Conservation (phyloP, 2,329 filamentous ascomycete genomes). For the Fusarium sp. region DNA sequence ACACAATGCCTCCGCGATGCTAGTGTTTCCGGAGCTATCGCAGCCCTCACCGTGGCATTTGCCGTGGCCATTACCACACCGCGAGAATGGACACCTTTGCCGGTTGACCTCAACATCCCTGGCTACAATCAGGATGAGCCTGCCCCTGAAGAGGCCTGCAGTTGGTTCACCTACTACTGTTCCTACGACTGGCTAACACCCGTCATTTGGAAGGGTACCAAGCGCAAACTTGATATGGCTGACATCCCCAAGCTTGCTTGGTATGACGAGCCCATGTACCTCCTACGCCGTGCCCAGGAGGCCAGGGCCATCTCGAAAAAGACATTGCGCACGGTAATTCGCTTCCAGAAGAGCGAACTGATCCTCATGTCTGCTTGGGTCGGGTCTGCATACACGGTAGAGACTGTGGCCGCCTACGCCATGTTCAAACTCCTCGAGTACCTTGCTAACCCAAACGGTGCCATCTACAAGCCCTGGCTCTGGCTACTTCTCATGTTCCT, state of each 20-base stretch:
- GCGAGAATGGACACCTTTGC: conserved; percentile 63
- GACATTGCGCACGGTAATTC: conserved; percentile 60
- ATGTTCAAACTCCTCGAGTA: conserved; percentile 67
- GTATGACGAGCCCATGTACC: conserved; percentile 66
- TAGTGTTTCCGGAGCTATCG: conserved; percentile 51
- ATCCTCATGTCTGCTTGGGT: conserved; percentile 59
- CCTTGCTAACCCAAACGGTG: conserved; percentile 58
- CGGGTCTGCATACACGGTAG: conserved; percentile 53
- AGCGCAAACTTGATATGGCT: conserved; percentile 58
- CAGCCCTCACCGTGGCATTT: conserved; percentile 52
- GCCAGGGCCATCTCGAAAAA: conserved; percentile 57
- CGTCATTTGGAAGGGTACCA: conserved; percentile 61
- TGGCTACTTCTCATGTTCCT: conserved; percentile 67
- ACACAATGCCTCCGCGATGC: conserved; percentile 47
- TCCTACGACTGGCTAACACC: conserved; percentile 65
- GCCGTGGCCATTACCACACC: conserved; percentile 59
- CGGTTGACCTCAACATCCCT: conserved; percentile 53
- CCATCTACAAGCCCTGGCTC: conserved; percentile 61
- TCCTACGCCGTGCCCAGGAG: conserved; percentile 57
- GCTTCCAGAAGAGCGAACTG: conserved; percentile 58
- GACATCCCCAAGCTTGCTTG: conserved; percentile 63
- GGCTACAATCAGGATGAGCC: conserved; percentile 56
- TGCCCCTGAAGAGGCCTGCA: conserved; percentile 65
- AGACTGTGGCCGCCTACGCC: conserved; percentile 65
- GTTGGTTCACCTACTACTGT: conserved; percentile 64